A percentile compares a stretch with the other conserved stretches of the same genome.
Conservation (phyloP, 129 eudicot genomes). For the Centella asiatica region DNA sequence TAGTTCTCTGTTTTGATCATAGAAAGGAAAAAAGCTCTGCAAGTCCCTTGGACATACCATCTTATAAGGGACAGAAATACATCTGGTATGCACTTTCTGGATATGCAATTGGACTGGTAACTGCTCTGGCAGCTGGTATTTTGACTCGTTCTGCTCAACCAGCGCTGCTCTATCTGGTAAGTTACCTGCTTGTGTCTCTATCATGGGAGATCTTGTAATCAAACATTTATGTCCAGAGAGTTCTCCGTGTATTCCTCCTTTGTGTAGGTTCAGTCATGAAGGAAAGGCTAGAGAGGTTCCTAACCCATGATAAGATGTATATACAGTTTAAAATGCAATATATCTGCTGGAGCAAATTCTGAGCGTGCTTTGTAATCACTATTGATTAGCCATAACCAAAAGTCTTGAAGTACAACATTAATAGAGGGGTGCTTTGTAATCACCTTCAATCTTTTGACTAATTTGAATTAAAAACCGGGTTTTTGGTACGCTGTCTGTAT, state of each 20-base stretch:
- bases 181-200: slow-evolving; percentile 6
- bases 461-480: too few species aligned
- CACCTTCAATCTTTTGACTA: too few species aligned
- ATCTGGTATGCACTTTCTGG: slow-evolving; percentile 80
- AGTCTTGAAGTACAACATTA: too few species aligned
- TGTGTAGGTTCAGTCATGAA: neutral
- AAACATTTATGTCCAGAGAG: neutral
- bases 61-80: slow-evolving; percentile 62
- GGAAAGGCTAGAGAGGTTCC: too few species aligned
- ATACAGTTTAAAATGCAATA: too few species aligned
- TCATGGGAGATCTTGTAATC: neutral
- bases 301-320: too few species aligned
- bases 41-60: slow-evolving; percentile 41
- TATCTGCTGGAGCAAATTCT: too few species aligned
- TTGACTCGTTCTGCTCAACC: slow-evolving; percentile 94
- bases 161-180: slow-evolving; percentile 91
- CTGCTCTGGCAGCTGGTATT: slow-evolving; percentile 85
- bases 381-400: too few species aligned
- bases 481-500: too few species aligned
- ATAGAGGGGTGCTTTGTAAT: too few species aligned
- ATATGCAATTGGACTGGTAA: slow-evolving; percentile 70
- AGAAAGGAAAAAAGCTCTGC: slow-evolving; percentile 51
- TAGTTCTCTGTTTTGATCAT: slow-evolving; percentile 84
- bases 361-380: too few species aligned
- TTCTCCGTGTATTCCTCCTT: neutral